Evolutionary conservation across 192 early-diverging fungal species (phyloP).

Genomic region (Podila epigama): DNA sequence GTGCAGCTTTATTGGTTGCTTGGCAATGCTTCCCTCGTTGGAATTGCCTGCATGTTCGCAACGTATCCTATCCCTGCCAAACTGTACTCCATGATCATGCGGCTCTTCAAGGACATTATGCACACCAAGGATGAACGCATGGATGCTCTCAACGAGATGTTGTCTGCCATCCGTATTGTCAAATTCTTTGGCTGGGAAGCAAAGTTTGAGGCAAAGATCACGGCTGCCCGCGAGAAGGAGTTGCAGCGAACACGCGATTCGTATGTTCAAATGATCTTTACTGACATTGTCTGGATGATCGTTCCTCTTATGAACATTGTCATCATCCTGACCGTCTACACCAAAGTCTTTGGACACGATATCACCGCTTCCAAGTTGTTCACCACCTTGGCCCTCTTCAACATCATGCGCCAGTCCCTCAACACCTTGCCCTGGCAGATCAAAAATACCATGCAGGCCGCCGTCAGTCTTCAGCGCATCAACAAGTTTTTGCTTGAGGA

Average conservation of each 20-base stretch:
- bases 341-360: conserved; percentile 60
- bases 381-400: conserved; percentile 75
- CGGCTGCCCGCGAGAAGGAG: conserved; percentile 70
- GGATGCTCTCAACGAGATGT: conserved; percentile 81
- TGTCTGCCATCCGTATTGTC: conserved; percentile 84
- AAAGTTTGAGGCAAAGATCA: conserved; percentile 74
- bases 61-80: conserved; percentile 67
- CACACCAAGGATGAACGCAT: conserved; percentile 80
- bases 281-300: conserved; percentile 63
- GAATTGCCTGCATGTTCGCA: conserved; percentile 70
- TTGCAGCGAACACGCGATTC: conserved; percentile 59
- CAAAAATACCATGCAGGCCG: conserved; percentile 62
- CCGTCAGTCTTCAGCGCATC: conserved; percentile 74
- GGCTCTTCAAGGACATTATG: conserved; percentile 63
- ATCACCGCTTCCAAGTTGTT: conserved; percentile 73
- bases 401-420: conserved; percentile 71
- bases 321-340: conserved; percentile 66
- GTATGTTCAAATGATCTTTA: conserved; percentile 63
- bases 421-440: conserved; percentile 69
- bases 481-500: conserved; percentile 81
- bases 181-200: conserved; percentile 92
- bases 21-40: conserved; percentile 84
- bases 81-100: conserved; percentile 57
- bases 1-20: conserved; percentile 77
- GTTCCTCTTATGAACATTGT: conserved; percentile 69